Conservation (phyloP, 495 filamentous ascomycete genomes). For the Terfezia claveryi region DNA sequence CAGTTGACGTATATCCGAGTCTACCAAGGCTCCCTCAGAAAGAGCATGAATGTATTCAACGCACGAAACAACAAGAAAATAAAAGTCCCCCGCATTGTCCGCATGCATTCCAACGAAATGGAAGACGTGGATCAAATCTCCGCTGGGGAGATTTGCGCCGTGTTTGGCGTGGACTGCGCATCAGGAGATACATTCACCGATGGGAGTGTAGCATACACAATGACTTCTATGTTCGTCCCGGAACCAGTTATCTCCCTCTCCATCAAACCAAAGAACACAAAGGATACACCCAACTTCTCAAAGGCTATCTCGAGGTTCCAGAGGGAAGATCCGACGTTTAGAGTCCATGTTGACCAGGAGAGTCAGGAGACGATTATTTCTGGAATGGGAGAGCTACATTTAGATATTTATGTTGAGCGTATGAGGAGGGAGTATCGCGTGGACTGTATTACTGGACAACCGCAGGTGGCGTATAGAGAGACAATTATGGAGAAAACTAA, state of each 20-base stretch:
- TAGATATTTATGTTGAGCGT: conserved; percentile 95
- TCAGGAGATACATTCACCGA: conserved; percentile 98
- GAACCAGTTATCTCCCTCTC: conserved; percentile 95
- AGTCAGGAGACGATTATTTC: conserved; percentile 90
- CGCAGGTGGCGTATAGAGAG: conserved; percentile 94
- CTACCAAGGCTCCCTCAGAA: conserved; percentile 81
- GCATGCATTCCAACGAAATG: conserved; percentile 99
- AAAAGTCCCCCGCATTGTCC: conserved; percentile 89
- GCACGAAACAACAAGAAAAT: conserved; percentile 87
- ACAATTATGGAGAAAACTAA: conserved; percentile 54
- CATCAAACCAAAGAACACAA: conserved; percentile 87
- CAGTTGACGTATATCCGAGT: conserved; percentile 97
- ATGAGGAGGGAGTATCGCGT: conserved; percentile 95
- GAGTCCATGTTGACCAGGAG: conserved; percentile 76
- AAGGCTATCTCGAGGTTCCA: conserved; percentile 99
- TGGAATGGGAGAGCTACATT: conserved; percentile 94
- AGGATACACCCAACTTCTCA: conserved; percentile 81
- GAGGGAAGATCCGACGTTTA: conserved; percentile 94
- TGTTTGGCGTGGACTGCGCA: conserved; percentile 95
- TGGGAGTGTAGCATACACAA: conserved; percentile 73
- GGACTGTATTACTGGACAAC: conserved; percentile 84
- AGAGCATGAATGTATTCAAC: conserved; percentile 80
- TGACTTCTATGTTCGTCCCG: conserved; percentile 95
- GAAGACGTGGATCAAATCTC: conserved; percentile 82
- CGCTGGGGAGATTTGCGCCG: conserved; percentile 92